phyloP scores from a whole-genome alignment of 192 early-diverging fungal genomes.

The Chytriomyces hyalinus region DNA sequence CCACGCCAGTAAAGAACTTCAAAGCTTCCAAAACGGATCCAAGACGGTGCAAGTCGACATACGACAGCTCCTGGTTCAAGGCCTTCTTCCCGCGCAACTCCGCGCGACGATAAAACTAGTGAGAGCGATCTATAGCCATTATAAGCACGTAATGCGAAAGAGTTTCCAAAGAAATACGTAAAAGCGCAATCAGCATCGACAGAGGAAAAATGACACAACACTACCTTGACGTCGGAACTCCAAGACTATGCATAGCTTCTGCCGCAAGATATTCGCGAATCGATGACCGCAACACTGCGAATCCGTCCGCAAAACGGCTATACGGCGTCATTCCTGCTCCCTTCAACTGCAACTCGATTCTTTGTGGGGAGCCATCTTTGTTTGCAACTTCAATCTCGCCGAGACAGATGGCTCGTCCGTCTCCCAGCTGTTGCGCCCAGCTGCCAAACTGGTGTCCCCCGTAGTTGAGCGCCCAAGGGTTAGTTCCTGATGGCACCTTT shows the following conservation, averaged over 20 bases:
- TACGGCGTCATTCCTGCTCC: constrained; percentile 82
- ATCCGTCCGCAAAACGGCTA: constrained; percentile 84
- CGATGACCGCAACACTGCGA: constrained; percentile 77
- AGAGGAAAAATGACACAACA: too few relatives aligned
- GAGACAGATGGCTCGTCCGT: constrained; percentile 81
- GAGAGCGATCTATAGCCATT: constrained; percentile 53
- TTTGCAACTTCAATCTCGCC: constrained; percentile 52
- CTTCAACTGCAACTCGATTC: constrained; percentile 83
- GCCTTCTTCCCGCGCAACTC: constrained; percentile 62
- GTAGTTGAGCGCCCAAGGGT: constrained; percentile 47
- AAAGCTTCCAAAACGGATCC: constrained; percentile 87
- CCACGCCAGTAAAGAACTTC: constrained; percentile 76
- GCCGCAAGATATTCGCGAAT: constrained; percentile 81
- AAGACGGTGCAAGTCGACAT: constrained; percentile 66
- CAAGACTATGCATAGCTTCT: constrained; percentile 71
- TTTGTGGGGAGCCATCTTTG: background rate
- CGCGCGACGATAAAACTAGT: constrained; percentile 60
- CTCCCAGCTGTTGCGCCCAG: constrained; percentile 69
- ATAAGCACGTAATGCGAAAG: too few relatives aligned
- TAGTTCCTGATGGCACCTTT: background rate
- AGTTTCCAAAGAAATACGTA: too few relatives aligned
- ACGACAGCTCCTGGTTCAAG: constrained; percentile 75
- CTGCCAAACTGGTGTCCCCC: constrained; percentile 56
- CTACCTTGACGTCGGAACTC: constrained; percentile 70
- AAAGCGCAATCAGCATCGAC: too few relatives aligned